Evolutionary conservation across 176 grass and related monocot species (phyloP).

Genomic region (Oryza glumipatula): DNA sequence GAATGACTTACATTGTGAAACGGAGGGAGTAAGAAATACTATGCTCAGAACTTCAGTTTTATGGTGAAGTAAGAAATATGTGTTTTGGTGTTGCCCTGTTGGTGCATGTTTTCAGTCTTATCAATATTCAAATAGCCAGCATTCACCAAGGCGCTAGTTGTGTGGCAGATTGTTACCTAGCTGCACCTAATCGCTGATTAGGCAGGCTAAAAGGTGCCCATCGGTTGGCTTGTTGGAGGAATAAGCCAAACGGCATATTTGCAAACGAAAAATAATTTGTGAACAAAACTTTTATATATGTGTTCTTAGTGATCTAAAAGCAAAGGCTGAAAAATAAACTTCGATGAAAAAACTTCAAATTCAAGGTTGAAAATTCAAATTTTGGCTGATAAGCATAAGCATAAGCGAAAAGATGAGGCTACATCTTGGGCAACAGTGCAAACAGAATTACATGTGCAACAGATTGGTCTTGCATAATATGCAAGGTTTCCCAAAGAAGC

Average conservation of each 20-base stretch:
- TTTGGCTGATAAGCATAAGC: too few species aligned
- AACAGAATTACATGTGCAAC: slow-evolving; percentile 13
- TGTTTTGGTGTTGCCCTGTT: not conserved
- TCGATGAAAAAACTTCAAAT: too few species aligned
- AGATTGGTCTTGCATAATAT: slow-evolving; percentile 3
- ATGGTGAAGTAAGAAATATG: not conserved
- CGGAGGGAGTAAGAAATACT: not conserved
- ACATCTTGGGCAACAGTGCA: not conserved
- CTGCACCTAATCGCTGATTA: not conserved
- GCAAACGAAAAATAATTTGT: too few species aligned
- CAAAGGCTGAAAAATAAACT: too few species aligned
- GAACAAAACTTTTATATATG: too few species aligned
- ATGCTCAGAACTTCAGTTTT: not conserved
- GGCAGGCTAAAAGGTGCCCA: not conserved
- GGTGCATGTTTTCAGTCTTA: not conserved
- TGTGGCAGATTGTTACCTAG: not conserved
- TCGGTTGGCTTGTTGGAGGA: too few species aligned
- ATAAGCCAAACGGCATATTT: too few species aligned
- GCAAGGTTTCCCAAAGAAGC: not conserved
- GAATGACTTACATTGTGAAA: too few species aligned
- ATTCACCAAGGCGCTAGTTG: not conserved
- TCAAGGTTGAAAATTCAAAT: too few species aligned
- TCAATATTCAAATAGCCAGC: slow-evolving; percentile 1
- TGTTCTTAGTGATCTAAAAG: too few species aligned
- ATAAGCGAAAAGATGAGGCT: too few species aligned